Evolutionary conservation across 2,329 filamentous ascomycete species (phyloP).

Genomic region (Alternaria triticina): DNA sequence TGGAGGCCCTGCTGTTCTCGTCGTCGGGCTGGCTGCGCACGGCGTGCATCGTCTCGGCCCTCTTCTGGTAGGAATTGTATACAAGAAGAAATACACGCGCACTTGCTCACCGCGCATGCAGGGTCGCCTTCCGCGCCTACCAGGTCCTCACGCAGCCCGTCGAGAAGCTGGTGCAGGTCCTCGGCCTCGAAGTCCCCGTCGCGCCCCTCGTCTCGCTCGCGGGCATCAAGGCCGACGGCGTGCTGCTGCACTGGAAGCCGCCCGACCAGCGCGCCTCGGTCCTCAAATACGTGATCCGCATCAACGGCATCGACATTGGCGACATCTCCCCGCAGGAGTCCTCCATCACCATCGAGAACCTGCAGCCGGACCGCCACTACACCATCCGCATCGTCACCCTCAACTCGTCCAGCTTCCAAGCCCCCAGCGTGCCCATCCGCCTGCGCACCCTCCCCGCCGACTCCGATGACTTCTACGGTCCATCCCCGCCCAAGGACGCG

Average conservation of each 20-base stretch:
- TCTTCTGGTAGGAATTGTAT: conserved; percentile 39
- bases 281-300: conserved; percentile 86
- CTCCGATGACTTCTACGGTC: conserved; percentile 55
- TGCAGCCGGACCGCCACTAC: conserved; percentile 88
- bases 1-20: conserved; percentile 43
- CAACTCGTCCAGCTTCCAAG: conserved; percentile 90
- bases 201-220: conserved; percentile 88
- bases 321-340: conserved; percentile 82
- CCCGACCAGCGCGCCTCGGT: conserved; percentile 71
- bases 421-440: conserved; percentile 83
- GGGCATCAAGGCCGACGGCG: conserved; percentile 84
- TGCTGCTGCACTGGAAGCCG: conserved; percentile 89
- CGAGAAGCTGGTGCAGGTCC: conserved; percentile 85
- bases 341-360: conserved; percentile 87
- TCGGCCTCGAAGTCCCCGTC: conserved; percentile 92
- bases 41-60: conserved; percentile 41
- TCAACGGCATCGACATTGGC: conserved; percentile 92
- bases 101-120: conserved; percentile 43
- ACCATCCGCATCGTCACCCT: conserved; percentile 92
- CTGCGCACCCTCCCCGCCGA: conserved; percentile 69
- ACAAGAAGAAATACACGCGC: not conserved
- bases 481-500: conserved; percentile 58
- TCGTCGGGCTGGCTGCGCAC: conserved; percentile 47
- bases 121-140: conserved; percentile 84
- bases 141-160: conserved; percentile 91